Percentiles rank a stretch among this genome's conserved stretches.
phyloP scores from a whole-genome alignment of 2,329 filamentous ascomycete species.

The Xylariaceae sp. region DNA sequence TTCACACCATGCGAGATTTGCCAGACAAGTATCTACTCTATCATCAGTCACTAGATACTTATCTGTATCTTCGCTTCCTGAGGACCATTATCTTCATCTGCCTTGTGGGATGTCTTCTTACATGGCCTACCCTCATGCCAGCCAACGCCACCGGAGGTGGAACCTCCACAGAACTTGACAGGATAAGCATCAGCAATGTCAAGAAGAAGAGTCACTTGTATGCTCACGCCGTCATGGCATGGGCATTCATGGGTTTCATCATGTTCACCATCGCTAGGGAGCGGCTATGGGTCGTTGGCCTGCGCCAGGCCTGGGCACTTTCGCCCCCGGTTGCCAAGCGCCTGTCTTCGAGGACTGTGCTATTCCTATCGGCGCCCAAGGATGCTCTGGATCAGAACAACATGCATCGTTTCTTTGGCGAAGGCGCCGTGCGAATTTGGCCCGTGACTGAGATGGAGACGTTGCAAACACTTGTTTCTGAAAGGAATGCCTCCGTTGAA shows the following conservation, averaged over 20 bases:
- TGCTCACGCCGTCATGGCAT: conserved; percentile 75
- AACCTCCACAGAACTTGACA: conserved; percentile 57
- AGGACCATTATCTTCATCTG: conserved; percentile 72
- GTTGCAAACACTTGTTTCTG: conserved; percentile 70
- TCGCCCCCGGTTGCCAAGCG: conserved; percentile 77
- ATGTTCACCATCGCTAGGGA: conserved; percentile 88
- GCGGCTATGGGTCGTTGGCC: conserved; percentile 85
- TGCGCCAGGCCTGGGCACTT: conserved; percentile 90
- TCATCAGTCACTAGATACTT: conserved; percentile 83
- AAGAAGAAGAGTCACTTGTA: conserved; percentile 63
- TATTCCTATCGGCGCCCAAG: conserved; percentile 82
- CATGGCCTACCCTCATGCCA: conserved; percentile 79
- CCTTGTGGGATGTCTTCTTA: conserved; percentile 72
- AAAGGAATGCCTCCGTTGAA: conserved; percentile 68
- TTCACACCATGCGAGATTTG: conserved; percentile 37
- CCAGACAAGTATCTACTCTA: conserved; percentile 75
- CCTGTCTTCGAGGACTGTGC: conserved; percentile 82
- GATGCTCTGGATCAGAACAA: conserved; percentile 69
- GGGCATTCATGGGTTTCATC: conserved; percentile 81
- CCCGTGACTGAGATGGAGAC: conserved; percentile 67
- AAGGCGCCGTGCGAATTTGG: conserved; percentile 78
- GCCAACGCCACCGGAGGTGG: conserved; percentile 78
- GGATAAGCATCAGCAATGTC: conserved; percentile 51
- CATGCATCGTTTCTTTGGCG: conserved; percentile 70
- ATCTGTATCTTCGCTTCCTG: conserved; percentile 80